Evolutionary conservation across 371 early-diverging fungal species (phyloP).

Genomic region (Modicella reniformis): DNA sequence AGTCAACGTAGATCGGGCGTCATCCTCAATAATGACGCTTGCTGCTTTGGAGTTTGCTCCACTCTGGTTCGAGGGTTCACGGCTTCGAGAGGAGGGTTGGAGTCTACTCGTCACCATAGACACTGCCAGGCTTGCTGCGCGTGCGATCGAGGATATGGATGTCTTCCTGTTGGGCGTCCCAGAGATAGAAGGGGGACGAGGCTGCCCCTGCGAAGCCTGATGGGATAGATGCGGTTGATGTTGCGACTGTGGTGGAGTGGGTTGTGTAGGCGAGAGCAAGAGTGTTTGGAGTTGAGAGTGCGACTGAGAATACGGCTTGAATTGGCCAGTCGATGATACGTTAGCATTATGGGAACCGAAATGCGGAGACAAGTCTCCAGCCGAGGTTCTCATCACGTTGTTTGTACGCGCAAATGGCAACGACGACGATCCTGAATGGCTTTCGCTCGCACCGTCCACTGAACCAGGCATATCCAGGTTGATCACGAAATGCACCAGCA

Average conservation of each 20-base stretch:
- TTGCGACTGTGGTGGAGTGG: conserved; percentile 12
- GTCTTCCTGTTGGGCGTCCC: conserved; percentile 37
- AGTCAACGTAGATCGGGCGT: conserved; percentile 21
- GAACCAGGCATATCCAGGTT: conserved; percentile 15
- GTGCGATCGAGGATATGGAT: conserved; percentile 51
- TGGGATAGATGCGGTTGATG: conserved; percentile 1
- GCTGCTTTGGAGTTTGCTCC: conserved; percentile 24
- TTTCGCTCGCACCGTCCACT: background rate
- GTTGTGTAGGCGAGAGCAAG: conserved; percentile 25
- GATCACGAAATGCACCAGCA: conserved; percentile 56
- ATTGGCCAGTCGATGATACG: background rate
- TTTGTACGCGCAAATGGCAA: background rate
- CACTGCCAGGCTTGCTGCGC: conserved; percentile 44
- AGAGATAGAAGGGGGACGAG: conserved; percentile 29
- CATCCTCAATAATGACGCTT: conserved; percentile 33
- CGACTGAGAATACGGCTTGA: conserved; percentile 27
- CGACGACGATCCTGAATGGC: background rate
- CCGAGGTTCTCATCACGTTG: conserved; percentile 15
- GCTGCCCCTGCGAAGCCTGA: conserved; percentile 23
- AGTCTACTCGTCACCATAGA: conserved; percentile 39
- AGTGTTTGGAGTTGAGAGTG: conserved; percentile 44
- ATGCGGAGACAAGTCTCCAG: conserved; percentile 23
- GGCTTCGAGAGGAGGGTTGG: conserved; percentile 32
- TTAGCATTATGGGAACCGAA: conserved; percentile 6
- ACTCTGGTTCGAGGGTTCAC: conserved; percentile 29